Evolutionary conservation across 2,329 filamentous ascomycete genomes (phyloP).

Genomic region (Ascochyta koolunga): DNA sequence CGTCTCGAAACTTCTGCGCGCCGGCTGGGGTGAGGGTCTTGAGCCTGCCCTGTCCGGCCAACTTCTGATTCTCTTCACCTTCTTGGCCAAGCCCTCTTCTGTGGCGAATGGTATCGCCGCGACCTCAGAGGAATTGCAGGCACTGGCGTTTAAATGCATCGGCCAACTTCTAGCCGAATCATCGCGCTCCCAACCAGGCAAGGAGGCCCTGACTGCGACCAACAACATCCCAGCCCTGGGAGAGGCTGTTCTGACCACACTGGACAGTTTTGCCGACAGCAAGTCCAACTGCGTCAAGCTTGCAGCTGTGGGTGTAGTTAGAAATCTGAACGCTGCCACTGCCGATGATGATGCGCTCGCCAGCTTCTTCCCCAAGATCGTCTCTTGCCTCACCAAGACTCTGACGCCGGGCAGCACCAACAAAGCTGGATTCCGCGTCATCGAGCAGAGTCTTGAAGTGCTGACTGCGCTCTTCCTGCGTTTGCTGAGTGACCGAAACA

Average conservation of each 20-base stretch:
- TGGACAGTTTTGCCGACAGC: constrained; percentile 74
- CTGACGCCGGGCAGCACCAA: constrained; percentile 71
- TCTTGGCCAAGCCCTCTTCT: constrained; percentile 76
- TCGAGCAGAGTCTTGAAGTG: constrained; percentile 66
- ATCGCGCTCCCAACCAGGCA: constrained; percentile 55
- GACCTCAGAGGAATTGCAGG: constrained; percentile 74
- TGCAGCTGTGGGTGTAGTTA: constrained; percentile 70
- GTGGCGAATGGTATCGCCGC: constrained; percentile 54
- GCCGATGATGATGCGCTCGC: constrained; percentile 77
- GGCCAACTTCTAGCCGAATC: constrained; percentile 68
- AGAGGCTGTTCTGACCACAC: constrained; percentile 78
- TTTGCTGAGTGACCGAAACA: constrained; percentile 55
- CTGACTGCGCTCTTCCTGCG: constrained; percentile 56
- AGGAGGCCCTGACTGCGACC: constrained; percentile 58
- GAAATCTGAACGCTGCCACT: constrained; percentile 67
- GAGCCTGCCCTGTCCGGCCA: constrained; percentile 78
- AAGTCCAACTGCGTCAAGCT: constrained; percentile 71
- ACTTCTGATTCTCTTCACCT: constrained; percentile 81
- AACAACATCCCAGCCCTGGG: constrained; percentile 78
- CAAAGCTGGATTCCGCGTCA: constrained; percentile 65
- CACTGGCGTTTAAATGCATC: constrained; percentile 74
- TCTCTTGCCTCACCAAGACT: constrained; percentile 79
- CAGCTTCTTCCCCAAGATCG: constrained; percentile 84
- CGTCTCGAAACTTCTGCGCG: constrained; percentile 71
- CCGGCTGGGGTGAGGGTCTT: constrained; percentile 80